Base-by-base conservation (phyloP, 345 rosid genomes). In the Leavenworthia alabamica region DNA sequence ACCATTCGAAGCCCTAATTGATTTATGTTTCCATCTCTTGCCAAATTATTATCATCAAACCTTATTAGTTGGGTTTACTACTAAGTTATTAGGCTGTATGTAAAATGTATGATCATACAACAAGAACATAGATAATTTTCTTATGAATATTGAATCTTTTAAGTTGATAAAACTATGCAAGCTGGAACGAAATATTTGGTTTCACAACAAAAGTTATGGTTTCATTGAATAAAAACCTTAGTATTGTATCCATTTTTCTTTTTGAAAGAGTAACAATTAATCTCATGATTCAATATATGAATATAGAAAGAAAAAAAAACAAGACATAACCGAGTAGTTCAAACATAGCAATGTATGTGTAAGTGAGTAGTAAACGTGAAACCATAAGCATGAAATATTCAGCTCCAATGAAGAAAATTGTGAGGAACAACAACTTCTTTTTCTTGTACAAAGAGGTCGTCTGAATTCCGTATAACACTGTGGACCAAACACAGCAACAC, bases 381-480 rank as follows among this genome's bases (percentile, higher is more conserved):
- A 19, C 5, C 8, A 42, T 28, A 29, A 29, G 8, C 27, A 17
- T 12, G 31, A 48, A 40, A 19, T 27, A 11, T 12, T 66, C 54
- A 67, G 53, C 61, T 60, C 73, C 73, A 68, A 33, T 51, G 67
- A 31, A 68, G 61, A 44, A 80, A 68, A 15, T 52, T 55, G 1
- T 67, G 43, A 24, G 74, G 70, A 57, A 14, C 6, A 4, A 52
- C 72, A 42, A 56, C 69, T 16, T 71, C 56, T 6, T 64, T 10
- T 26, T 76, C 77, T n/a, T 73, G 72, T 23, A 67, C 62, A 43
- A 51, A 74, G 17, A 76, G 64, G 0, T 78, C 79, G 22, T 76
- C 77, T 11, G 72, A 51, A 29, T 72, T 71, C 43, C 75, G 67
- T 22, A 71, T 13, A n/a, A 57, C 17, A 8, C 75, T 73, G 50